phyloP scores from a whole-genome alignment of 2,329 filamentous ascomycete genomes.

The Fusarium buharicum region DNA sequence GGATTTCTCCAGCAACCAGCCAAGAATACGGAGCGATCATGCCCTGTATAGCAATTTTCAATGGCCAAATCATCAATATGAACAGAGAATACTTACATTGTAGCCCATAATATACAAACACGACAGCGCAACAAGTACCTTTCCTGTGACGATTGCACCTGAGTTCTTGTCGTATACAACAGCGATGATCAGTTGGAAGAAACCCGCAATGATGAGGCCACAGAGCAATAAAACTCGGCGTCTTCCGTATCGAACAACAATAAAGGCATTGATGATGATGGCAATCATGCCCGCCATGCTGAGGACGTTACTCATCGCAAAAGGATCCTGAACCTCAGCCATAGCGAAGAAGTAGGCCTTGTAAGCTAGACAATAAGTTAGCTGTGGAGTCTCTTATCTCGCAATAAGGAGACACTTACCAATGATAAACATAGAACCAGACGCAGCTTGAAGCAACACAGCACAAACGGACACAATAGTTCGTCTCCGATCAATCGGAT shows the following conservation, averaged over 20 bases:
- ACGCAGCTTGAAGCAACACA: slow-evolving; percentile 35
- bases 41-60: slow-evolving; percentile 12
- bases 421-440: slow-evolving; percentile 42
- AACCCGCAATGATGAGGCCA: slow-evolving; percentile 27
- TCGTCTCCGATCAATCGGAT: slow-evolving; percentile 30
- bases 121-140: slow-evolving; percentile 37
- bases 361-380: slow-evolving; percentile 22
- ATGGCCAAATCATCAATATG: too few relatives aligned
- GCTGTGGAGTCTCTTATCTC: accelerated
- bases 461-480: slow-evolving; percentile 34
- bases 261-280: slow-evolving; percentile 37
- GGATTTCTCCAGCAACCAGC: slow-evolving; percentile 39
- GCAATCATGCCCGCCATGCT: slow-evolving; percentile 39
- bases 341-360: slow-evolving; percentile 43
- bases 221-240: slow-evolving; percentile 22
- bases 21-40: slow-evolving; percentile 43
- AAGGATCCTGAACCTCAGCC: slow-evolving; percentile 37
- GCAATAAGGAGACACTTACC: slow-evolving; percentile 6
- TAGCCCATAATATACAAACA: slow-evolving; percentile 41
- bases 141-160: slow-evolving; percentile 22
- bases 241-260: slow-evolving; percentile 35
- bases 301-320: slow-evolving; percentile 41
- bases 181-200: slow-evolving; percentile 39
- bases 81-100: slow-evolving; percentile 15
- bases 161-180: slow-evolving; percentile 34